A percentile compares a stretch with the other conserved stretches of the same genome.
Conservation (phyloP, 805 yeast genomes). For the Cyberlindnera mycetangii region DNA sequence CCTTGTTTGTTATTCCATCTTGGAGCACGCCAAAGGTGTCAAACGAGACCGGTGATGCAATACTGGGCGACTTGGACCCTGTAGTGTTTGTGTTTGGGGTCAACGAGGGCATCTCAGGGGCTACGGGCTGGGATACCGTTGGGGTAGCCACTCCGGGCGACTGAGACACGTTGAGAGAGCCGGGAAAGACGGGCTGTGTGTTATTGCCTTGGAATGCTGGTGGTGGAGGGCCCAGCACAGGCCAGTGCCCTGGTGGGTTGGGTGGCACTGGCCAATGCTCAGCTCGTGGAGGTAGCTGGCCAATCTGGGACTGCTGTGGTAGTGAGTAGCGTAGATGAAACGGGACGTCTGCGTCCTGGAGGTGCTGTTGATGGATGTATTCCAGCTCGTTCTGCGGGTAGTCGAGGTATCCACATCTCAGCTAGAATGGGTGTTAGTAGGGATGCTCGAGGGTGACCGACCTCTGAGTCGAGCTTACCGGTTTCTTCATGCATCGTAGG, state of each 20-base stretch:
- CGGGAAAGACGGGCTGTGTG: too few relatives aligned
- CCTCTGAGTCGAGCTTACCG: constrained; percentile 15
- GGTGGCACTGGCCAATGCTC: too few relatives aligned
- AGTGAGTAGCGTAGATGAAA: not conserved
- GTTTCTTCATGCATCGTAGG: constrained; percentile 38
- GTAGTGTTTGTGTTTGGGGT: too few relatives aligned
- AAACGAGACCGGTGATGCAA: too few relatives aligned
- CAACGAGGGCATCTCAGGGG: too few relatives aligned
- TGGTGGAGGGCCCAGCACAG: not conserved
- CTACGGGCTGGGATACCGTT: too few relatives aligned
- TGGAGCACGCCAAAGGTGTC: too few relatives aligned
- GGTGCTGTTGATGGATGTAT: constrained; percentile 13
- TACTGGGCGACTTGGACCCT: too few relatives aligned
- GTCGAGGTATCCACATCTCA: constrained; percentile 22
- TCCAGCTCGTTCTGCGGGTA: constrained; percentile 16
- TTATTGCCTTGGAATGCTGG: not conserved
- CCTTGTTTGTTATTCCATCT: not conserved
- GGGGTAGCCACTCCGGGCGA: too few relatives aligned
- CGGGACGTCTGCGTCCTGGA: constrained; percentile 4
- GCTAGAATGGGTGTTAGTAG: constrained; percentile 1
- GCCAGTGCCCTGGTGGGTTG: too few relatives aligned
- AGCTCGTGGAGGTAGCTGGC: constrained; percentile 2
- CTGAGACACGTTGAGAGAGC: too few relatives aligned
- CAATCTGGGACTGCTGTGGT: not conserved
- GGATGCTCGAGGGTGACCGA: not conserved